Base-by-base conservation (phyloP, 2,329 filamentous ascomycete genomes). In the Colletotrichum agaves region DNA sequence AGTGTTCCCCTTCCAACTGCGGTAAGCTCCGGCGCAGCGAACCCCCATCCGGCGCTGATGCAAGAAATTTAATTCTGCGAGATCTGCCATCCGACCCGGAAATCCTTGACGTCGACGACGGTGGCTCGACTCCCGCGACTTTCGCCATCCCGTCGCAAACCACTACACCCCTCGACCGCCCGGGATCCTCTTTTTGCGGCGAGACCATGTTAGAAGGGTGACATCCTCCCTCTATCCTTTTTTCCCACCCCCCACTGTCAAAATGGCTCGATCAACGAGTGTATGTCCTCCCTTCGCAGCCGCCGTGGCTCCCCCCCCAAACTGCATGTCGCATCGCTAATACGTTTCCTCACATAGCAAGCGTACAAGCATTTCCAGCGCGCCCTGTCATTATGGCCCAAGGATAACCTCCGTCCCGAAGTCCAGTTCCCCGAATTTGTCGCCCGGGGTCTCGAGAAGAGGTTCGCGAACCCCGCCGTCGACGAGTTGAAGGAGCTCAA, bases 331-430 rank as follows among this genome's bases (percentile, higher is more conserved):
- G 33, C 37, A 27, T 64, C 44, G 50, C 63, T 70, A 37, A 70
- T 63, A 49, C 13, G 33, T 37, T 31, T 10, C 7, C 13, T 43
- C 17, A 37, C 70, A 8, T 15, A 86, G 84, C 75, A 79, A 73
- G 80, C 78, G 41, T 79, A 80, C 69, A 80, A 78, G 71, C 83
- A 84, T 71, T 81, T 86, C 78, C 79, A 83, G 49, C 81, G 82
- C 61, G 82, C 83, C 31, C 79, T 88, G 61, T 80, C 83, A 64
- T 82, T 83, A 70, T 92, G 89, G 89, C 90, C 90, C 50, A 85
- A 86, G 73, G 89, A 91, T 73, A 80, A 81, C 65, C 82, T 91
- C 49, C 87, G 90, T 0, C 89, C 89, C 7, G 84, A 89, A 65
- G 82, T 85, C 75, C 88, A 90, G 75, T 83, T 91, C 71, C 87